Conservation (phyloP, 2,329 filamentous ascomycete genomes). For the Colletotrichum spinosum region DNA sequence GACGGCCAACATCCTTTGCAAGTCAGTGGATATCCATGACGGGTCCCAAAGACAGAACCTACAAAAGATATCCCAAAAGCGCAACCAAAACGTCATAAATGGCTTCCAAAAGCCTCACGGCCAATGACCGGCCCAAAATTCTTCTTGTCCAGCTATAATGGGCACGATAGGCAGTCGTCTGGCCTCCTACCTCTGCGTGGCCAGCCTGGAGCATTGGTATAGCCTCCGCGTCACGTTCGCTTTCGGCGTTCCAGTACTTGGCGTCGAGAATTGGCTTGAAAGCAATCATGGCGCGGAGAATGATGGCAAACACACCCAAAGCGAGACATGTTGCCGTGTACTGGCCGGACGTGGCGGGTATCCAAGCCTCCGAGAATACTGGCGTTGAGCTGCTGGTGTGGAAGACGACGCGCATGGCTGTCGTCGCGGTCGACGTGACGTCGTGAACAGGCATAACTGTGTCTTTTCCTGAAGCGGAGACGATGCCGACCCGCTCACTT, state of each 20-base stretch:
- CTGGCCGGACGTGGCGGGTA: neutral
- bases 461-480: neutral
- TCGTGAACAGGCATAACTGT: constrained; percentile 3
- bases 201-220: neutral
- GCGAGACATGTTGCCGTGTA: constrained; percentile 26
- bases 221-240: neutral
- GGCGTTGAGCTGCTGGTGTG: constrained; percentile 20
- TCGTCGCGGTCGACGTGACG: neutral
- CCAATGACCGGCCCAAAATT: too few species aligned
- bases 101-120: constrained; percentile 3
- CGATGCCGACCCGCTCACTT: neutral
- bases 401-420: constrained; percentile 27
- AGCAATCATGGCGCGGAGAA: constrained; percentile 25
- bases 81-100: constrained; percentile 20
- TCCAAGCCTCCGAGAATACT: constrained; percentile 14
- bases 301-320: constrained; percentile 7
- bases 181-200: neutral
- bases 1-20: constrained; percentile 79
- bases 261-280: constrained; percentile 20
- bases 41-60: constrained; percentile 53
- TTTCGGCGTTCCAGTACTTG: neutral
- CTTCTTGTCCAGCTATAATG: too few species aligned
- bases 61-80: constrained; percentile 77
- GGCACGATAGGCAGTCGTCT: too few species aligned
- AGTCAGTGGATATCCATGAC: neutral